Percentiles rank a stretch among this genome's conserved stretches.
Conservation (phyloP, 352 stramenopile species). For the Globisporangium camurandrum region DNA sequence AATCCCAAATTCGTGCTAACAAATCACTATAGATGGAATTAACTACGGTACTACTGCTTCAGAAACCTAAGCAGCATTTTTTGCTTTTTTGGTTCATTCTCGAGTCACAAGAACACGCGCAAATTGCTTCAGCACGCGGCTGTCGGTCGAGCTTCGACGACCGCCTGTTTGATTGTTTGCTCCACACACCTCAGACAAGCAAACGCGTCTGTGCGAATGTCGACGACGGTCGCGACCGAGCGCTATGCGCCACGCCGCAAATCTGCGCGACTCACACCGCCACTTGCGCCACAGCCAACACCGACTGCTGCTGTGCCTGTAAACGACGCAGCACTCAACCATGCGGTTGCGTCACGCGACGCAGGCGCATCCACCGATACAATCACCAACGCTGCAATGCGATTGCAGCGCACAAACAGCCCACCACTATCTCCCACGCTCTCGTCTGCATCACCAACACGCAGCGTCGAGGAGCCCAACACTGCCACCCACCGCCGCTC, state of each 20-base stretch:
- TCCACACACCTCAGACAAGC: slow-evolving; percentile 1
- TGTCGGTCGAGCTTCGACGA: neutral
- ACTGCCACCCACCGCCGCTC: slow-evolving; percentile 1
- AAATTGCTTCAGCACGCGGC: too few species aligned
- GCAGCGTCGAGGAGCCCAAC: slow-evolving; percentile 4
- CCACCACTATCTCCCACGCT: slow-evolving; percentile 11
- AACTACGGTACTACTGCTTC: too few species aligned
- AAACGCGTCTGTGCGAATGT: neutral
- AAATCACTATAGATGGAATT: too few species aligned
- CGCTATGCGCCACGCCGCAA: slow-evolving; percentile 11
- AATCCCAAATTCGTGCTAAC: too few species aligned
- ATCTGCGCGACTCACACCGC: slow-evolving; percentile 9
- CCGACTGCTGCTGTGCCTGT: neutral
- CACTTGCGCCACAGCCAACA: neutral
- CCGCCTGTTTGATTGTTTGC: neutral
- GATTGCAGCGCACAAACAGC: too few species aligned
- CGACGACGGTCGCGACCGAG: slow-evolving; percentile 9
- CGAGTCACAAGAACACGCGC: too few species aligned
- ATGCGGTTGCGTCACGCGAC: too few species aligned
- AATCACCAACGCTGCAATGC: too few species aligned
- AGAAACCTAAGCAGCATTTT: too few species aligned
- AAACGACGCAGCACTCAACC: too few species aligned
- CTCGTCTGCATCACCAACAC: slow-evolving; percentile 7
- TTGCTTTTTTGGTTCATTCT: too few species aligned
- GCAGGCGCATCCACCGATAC: too few species aligned